Evolutionary conservation across 129 eudicot species (phyloP), one percentile per base, ranked within the genome.

Genomic region (Flaveria robusta): DNA sequence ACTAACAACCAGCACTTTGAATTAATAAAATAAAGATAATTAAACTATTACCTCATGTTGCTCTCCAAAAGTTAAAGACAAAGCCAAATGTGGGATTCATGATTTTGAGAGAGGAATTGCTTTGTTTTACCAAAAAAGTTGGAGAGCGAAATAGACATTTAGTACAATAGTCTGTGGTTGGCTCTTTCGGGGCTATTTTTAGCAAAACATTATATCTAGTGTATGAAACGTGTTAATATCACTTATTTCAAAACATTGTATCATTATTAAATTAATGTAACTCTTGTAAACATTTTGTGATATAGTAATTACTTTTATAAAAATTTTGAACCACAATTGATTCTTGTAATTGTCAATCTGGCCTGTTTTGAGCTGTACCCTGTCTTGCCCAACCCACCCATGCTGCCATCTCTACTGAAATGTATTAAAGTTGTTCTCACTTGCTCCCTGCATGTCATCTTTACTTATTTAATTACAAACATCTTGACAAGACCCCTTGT

Each of bases 401-500:
- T 4, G 42, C 16, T 9, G 26, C 71, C 52, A 66, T 22, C 13
- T 66, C 51, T 66, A 3, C 71, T 66, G 51, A 66, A 49, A 75
- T 59, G 49, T 42, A 43, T 82, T 23, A 23, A 70, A 46, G 11
- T 67, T 56, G 56, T 51, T 54, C 62, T 18, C 34, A 20, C 59
- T 24, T 56, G 41, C 60, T 39, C 80, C 52, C 60, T 47, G 63
- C 81, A 45, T 75, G 34, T 20, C 64, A 47, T 64, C 23, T 18
- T 42, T 7, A 64, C 64, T 26, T 52, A 52, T 42, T 45, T 51
- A 18, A 9, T 52, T 0, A 18, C 12, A 39, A 66, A 70, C 70
- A 71, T 63, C 65, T 51, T 16, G 56, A 7, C 50, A 56, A 37
- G 52, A 37, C 66, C 34, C 19, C 45, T 72, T 54, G 29, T 20